Evolutionary conservation across 805 yeast species (phyloP).

Genomic region (Pichia kluyveri): DNA sequence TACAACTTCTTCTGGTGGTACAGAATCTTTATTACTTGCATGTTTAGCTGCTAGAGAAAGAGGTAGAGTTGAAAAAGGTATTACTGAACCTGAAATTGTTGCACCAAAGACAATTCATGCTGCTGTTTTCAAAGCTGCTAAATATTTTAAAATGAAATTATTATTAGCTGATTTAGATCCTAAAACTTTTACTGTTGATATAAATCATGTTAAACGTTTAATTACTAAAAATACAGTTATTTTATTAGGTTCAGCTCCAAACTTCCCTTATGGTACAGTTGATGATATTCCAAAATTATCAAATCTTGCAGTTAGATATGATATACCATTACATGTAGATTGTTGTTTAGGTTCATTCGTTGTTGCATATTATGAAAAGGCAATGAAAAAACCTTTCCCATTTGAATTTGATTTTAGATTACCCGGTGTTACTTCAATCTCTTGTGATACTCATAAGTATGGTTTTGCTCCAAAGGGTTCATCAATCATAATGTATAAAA

Average conservation of each 20-base stretch:
- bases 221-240: constrained; percentile 76
- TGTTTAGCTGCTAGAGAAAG: constrained; percentile 82
- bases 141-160: constrained; percentile 78
- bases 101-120: constrained; percentile 92
- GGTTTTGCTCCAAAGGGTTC: constrained; percentile 99
- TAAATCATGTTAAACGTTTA: constrained; percentile 48
- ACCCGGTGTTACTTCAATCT: constrained; percentile 91
- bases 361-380: constrained; percentile 58
- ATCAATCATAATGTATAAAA: constrained; percentile 83
- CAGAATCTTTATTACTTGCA: constrained; percentile 82
- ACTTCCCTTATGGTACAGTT: constrained; percentile 92
- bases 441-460: constrained; percentile 99
- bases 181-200: constrained; percentile 54
- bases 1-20: constrained; percentile 87
- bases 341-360: constrained; percentile 93
- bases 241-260: constrained; percentile 90
- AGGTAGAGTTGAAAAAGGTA: constrained; percentile 49
- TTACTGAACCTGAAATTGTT: constrained; percentile 72
- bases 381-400: constrained; percentile 32
- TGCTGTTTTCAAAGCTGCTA: constrained; percentile 88
- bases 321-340: constrained; percentile 90
- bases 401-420: constrained; percentile 70
- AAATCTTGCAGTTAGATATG: constrained; percentile 48
- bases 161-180: constrained; percentile 69
- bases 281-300: constrained; percentile 79